Conservation (phyloP, 192 early-diverging fungal species). For the Coemansia sp. region DNA sequence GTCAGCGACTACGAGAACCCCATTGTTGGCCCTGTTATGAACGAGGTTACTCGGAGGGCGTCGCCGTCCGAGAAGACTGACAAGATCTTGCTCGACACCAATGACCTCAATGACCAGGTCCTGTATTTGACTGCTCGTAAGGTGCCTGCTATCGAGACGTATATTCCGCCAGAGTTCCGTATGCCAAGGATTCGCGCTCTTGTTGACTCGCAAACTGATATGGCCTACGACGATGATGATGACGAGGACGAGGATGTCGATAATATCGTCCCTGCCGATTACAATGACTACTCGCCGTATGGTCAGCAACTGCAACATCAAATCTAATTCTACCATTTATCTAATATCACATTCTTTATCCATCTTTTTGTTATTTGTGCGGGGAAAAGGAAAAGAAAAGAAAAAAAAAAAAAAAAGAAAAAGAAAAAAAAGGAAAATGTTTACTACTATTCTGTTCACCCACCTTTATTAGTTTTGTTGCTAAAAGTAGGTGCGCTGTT, state of each 20-base stretch:
- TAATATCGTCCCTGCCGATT: slow-evolving; percentile 10
- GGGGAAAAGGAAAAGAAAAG: neutral
- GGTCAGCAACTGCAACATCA: slow-evolving; percentile 9
- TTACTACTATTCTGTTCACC: neutral
- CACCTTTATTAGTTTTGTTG: neutral
- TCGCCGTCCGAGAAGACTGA: slow-evolving; percentile 88
- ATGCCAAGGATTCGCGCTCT: slow-evolving; percentile 50
- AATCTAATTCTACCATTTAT: neutral
- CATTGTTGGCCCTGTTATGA: slow-evolving; percentile 85
- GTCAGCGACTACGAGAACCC: slow-evolving; percentile 95
- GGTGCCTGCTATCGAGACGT: slow-evolving; percentile 71
- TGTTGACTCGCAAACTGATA: slow-evolving; percentile 52
- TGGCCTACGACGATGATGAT: slow-evolving; percentile 45
- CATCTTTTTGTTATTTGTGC: no score
- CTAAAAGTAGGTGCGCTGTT: neutral
- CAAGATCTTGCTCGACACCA: slow-evolving; percentile 84
- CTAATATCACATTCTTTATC: neutral
- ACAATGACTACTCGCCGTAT: slow-evolving; percentile 12
- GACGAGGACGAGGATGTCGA: slow-evolving; percentile 20
- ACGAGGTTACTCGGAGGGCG: slow-evolving; percentile 84
- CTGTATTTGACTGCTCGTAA: slow-evolving; percentile 64
- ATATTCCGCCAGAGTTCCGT: slow-evolving; percentile 68
- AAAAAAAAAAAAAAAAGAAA: neutral
- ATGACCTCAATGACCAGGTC: slow-evolving; percentile 59
- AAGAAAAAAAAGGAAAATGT: neutral